Evolutionary conservation across 768 basidiomycete species (phyloP), one percentile per base, ranked within the genome.

Genomic region (Cubamyces lactineus): DNA sequence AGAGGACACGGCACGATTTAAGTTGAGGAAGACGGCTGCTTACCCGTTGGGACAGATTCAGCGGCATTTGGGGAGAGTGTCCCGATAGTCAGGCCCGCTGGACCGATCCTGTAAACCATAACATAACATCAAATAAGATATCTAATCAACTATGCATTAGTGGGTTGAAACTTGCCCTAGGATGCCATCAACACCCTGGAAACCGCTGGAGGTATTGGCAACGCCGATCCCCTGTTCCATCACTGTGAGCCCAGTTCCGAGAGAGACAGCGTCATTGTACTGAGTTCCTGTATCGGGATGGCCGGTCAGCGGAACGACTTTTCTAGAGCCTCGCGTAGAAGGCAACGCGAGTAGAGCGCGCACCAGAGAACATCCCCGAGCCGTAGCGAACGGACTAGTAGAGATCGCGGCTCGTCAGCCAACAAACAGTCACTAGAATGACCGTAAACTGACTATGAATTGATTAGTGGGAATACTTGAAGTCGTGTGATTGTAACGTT

Each of bases 71-170:
- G 64, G 34, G 23, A 55, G 34, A 69, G 49, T 2, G 71, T 73
- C 69, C 79, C 58, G 39, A 73, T 13, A 0, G 88, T 89, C 53
- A 89, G 76, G 58, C 74, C 78, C 11, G 75, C 73, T n/a, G 88
- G 88, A 40, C 88, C 88, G 61, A 89, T 82, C 16, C 87, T 89
- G 30, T 17, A n/a, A n/a, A n/a, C n/a, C n/a, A n/a, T n/a, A 49
- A 40, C 19, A 59, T 41, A 46, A 1, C 5, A 5, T 1, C 1
- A 1, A 12, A 11, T 34, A 41, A 28, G 49, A 50, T 5, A 34
- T 34, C 13, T 24, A 15, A 21, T 9, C 15, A 16, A 19, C 21
- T 6, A 30, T 6, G 23, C 5, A 26, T 7, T 21, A 30, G 5
- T 12, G n/a, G 6, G 9, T 11, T 12, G 19, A 15, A 7, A 24